These are phyloP conservation scores for Persicaria tinctoria DNA, from an alignment of 148 eudicot genomes.

Conservation along the genomic window DNA sequence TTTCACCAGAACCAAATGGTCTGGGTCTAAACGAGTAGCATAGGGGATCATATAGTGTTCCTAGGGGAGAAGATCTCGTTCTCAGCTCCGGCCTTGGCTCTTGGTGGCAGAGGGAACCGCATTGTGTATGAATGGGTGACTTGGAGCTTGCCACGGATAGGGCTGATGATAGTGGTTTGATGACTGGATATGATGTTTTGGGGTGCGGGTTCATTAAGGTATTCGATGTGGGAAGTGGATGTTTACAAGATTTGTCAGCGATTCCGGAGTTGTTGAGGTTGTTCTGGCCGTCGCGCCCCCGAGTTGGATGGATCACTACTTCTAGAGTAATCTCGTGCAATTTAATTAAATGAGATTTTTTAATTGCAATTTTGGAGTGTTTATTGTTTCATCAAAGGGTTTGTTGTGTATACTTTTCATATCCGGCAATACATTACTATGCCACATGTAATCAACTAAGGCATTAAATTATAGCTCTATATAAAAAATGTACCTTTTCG, in stretches of 20 bases:
- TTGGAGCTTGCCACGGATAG: too few relatives aligned
- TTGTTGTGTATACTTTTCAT: too few relatives aligned
- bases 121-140: background rate
- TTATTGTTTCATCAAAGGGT: too few relatives aligned
- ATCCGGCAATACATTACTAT: too few relatives aligned
- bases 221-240: background rate
- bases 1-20: background rate
- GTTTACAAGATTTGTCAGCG: background rate
- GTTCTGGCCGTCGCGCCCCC: background rate
- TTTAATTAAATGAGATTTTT: too few relatives aligned
- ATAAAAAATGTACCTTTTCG: too few relatives aligned
- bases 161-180: background rate
- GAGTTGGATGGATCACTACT: background rate
- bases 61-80: background rate
- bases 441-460: too few relatives aligned
- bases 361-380: too few relatives aligned
- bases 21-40: background rate
- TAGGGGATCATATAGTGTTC: background rate
- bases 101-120: background rate
- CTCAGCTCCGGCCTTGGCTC: background rate
- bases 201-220: background rate
- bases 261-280: background rate
- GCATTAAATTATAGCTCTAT: too few relatives aligned
- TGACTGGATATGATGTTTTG: background rate
- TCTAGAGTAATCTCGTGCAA: too few relatives aligned